Conservation (phyloP, 345 rosid genomes). For the Noccaea bulbosa region DNA sequence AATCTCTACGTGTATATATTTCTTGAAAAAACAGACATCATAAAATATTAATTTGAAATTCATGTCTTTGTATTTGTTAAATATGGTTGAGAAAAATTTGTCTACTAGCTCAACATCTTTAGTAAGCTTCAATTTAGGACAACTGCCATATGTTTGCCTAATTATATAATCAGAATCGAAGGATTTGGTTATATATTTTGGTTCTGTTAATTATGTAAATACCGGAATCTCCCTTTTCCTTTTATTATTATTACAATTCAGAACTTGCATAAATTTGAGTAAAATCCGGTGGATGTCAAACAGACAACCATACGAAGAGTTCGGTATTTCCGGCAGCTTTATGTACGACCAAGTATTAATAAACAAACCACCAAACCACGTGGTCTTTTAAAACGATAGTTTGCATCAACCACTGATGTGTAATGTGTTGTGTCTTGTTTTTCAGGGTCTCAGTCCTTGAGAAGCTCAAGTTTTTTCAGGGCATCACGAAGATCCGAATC, state of each 20-base stretch:
- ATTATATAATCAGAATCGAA: background rate
- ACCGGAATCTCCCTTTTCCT: constrained; percentile 20
- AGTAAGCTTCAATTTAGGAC: constrained; percentile 19
- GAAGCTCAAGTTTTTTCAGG: constrained; percentile 62
- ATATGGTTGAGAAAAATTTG: constrained; percentile 24
- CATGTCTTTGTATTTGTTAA: background rate
- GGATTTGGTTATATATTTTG: background rate
- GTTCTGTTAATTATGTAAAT: background rate
- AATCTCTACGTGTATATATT: constrained; percentile 13
- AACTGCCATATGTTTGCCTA: background rate
- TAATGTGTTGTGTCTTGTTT: background rate
- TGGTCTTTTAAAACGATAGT: constrained; percentile 29
- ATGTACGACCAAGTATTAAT: constrained; percentile 37
- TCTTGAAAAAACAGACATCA: background rate
- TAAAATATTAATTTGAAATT: background rate
- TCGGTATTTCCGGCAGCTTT: constrained; percentile 39
- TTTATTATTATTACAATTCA: constrained; percentile 20
- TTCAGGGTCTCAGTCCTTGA: constrained; percentile 39
- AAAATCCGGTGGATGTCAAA: constrained; percentile 32
- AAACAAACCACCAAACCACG: constrained; percentile 39
- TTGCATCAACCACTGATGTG: constrained; percentile 20
- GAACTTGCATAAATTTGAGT: constrained; percentile 10
- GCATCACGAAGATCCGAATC: constrained; percentile 59
- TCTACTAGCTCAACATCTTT: constrained; percentile 2
- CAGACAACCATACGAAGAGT: constrained; percentile 37